Base-by-base conservation (phyloP, 2,329 filamentous ascomycete genomes). In the Monosporascus ibericus region DNA sequence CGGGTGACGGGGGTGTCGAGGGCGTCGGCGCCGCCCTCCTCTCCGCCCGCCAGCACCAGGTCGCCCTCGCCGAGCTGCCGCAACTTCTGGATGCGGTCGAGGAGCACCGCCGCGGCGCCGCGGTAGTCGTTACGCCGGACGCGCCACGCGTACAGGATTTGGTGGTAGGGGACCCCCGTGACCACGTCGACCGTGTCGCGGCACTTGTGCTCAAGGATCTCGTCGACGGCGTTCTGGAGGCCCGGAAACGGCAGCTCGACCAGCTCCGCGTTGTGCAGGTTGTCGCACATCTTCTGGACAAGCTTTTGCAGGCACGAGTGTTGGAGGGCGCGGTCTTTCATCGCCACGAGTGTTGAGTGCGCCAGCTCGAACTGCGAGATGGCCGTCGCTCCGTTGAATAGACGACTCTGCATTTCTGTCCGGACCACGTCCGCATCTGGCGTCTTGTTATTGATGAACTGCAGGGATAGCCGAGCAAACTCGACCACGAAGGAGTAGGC, bases 71-170 rank as follows among this genome's bases (percentile, higher is more conserved):
- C 80, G 0, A 80, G 75, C 25, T 75, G 72, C 55, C 78, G 76
- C 17, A 88, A 74, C 66, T 82, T 83, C 59, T 84, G 80, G 50
- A 88, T 78, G 37, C 82, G 76, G 61, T 87, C 82, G 22, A 86
- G 72, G 5, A 86, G 72, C 27, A 84, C 74, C 2, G 81, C 77
- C 3, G 85, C 84, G 1, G 82, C 85, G 48, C 92, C 94, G 44
- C 92, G 88, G 76, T 91, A 95, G 72, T 97, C 89, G 63, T 84
- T 84, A 59, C 86, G 86, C 56, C 85, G 85, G 59, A 96, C 86
- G 49, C 94, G 85, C 83, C 92, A 96, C 3, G 92, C 86, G 68
- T 96, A 96, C 47, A 97, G 81, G 52, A 96, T 87, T 63, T 92
- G 88, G 65, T 94, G 89, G 65, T 92, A 95, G 3, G 90, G 88